Conservation (phyloP, 805 yeast species). For the Lachancea kluyveri region DNA sequence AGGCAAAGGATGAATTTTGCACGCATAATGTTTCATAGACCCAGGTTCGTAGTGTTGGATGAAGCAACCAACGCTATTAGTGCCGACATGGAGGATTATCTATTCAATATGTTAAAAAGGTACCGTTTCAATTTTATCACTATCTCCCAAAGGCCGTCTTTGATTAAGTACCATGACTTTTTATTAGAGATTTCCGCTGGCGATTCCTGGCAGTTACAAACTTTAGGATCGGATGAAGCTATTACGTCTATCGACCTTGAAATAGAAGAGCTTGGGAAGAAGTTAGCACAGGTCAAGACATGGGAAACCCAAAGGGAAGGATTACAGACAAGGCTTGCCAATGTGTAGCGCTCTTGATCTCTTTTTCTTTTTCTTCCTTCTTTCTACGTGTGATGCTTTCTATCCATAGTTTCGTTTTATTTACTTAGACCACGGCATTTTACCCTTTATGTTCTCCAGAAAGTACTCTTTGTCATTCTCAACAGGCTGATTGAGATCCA, state of each 20-base stretch:
- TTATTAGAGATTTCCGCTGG: slow-evolving; percentile 61
- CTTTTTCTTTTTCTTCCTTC: slow-evolving; percentile 12
- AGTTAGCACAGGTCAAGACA: slow-evolving; percentile 50
- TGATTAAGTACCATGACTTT: slow-evolving; percentile 79
- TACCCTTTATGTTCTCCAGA: slow-evolving; percentile 16
- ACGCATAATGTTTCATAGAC: slow-evolving; percentile 71
- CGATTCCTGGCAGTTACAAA: slow-evolving; percentile 55
- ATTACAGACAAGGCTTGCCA: slow-evolving; percentile 37
- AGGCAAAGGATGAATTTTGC: slow-evolving; percentile 89
- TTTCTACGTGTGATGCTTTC: slow-evolving; percentile 2
- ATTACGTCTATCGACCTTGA: slow-evolving; percentile 68
- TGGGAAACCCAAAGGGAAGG: slow-evolving; percentile 57
- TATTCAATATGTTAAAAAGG: slow-evolving; percentile 67
- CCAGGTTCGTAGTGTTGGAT: slow-evolving; percentile 77
- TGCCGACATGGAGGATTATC: slow-evolving; percentile 80
- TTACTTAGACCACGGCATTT: slow-evolving; percentile 28
- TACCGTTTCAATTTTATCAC: slow-evolving; percentile 75
- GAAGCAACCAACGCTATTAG: slow-evolving; percentile 94
- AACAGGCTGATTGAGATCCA: slow-evolving; percentile 8
- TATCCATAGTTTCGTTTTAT: not conserved
- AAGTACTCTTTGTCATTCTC: slow-evolving; percentile 16
- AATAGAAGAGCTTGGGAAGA: slow-evolving; percentile 56
- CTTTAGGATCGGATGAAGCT: slow-evolving; percentile 59
- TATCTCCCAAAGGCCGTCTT: slow-evolving; percentile 73
- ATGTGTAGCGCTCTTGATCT: slow-evolving; percentile 19